Conservation (phyloP, 495 filamentous ascomycete species). For the Hypoxylon intermedium region DNA sequence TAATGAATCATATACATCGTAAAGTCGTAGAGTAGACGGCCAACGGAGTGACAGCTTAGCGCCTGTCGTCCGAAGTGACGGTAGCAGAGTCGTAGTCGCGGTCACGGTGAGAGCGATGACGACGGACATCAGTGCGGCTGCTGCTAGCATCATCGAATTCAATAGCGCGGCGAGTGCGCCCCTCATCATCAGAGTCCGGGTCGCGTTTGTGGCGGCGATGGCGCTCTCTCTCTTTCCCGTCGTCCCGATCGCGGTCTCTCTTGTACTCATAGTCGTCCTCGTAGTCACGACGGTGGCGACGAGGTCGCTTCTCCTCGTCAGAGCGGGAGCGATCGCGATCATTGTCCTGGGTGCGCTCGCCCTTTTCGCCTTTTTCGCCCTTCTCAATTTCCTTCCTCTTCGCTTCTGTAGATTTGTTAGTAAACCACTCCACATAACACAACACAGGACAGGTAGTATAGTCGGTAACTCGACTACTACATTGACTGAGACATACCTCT, state of each 20-base stretch:
- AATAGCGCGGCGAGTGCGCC: constrained; percentile 25
- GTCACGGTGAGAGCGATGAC: constrained; percentile 26
- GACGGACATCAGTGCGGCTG: constrained; percentile 11
- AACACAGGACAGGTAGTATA: constrained; percentile 3
- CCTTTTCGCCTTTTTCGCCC: constrained; percentile 35
- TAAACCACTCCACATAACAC: neutral
- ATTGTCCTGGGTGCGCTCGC: constrained; percentile 33
- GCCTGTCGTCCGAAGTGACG: constrained; percentile 26
- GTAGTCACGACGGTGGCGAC: constrained; percentile 34
- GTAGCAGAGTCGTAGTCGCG: constrained; percentile 34
- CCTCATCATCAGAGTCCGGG: constrained; percentile 35
- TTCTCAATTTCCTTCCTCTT: constrained; percentile 49
- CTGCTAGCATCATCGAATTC: constrained; percentile 27
- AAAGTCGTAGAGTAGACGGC: neutral
- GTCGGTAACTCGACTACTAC: too few relatives aligned
- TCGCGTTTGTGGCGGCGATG: constrained; percentile 32
- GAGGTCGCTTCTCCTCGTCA: constrained; percentile 40
- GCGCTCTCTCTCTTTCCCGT: constrained; percentile 25
- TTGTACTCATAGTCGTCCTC: constrained; percentile 46
- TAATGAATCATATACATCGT: constrained; percentile 16
- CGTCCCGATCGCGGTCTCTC: constrained; percentile 36
- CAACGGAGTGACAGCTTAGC: constrained; percentile 4
- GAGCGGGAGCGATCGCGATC: constrained; percentile 42
- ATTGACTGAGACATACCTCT: constrained; percentile 63
- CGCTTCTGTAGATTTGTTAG: constrained; percentile 38